Percentiles rank a stretch among this genome's conserved stretches.
Evolutionary conservation across 2,329 filamentous ascomycete genomes (phyloP).

Genomic region (Dactylellina haptotyla): DNA sequence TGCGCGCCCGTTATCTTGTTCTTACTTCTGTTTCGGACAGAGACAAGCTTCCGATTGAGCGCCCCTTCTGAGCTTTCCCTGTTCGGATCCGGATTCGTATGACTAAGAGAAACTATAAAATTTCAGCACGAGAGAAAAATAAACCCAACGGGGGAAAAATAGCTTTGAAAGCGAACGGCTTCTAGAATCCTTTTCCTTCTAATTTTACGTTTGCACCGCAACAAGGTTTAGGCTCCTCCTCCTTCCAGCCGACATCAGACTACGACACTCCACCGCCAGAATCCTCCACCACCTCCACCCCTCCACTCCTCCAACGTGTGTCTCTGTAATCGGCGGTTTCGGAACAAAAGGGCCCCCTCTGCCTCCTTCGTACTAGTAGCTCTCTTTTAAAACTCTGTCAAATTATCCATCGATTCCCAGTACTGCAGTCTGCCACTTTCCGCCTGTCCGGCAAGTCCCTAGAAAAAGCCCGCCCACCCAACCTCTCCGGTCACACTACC

Average conservation of each 20-base stretch:
- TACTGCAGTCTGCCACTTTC: background rate
- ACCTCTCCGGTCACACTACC: slow-evolving; percentile 21
- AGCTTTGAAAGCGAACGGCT: background rate
- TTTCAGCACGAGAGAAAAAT: background rate
- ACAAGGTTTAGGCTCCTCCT: background rate
- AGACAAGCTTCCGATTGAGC: background rate
- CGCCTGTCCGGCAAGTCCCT: background rate
- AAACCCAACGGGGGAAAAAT: background rate
- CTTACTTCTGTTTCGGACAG: background rate
- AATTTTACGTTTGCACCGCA: background rate
- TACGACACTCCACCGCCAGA: background rate
- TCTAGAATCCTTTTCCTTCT: background rate
- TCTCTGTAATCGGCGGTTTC: slow-evolving; percentile 8
- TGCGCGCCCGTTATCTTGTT: background rate
- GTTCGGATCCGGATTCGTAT: slow-evolving; percentile 12
- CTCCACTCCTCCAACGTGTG: background rate
- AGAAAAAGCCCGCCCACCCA: background rate
- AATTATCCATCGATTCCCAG: background rate
- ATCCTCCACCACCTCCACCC: background rate
- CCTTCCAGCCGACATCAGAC: slow-evolving; percentile 8
- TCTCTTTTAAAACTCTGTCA: background rate
- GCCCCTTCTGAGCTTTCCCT: background rate
- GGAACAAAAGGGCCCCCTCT: background rate
- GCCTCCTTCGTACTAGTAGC: background rate
- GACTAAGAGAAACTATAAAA: slow-evolving; percentile 44